These are phyloP conservation scores for Cutaneotrichosporon cyanovorans DNA, from an alignment of 1,284 basidiomycete genomes.

Conservation along the genomic window DNA sequence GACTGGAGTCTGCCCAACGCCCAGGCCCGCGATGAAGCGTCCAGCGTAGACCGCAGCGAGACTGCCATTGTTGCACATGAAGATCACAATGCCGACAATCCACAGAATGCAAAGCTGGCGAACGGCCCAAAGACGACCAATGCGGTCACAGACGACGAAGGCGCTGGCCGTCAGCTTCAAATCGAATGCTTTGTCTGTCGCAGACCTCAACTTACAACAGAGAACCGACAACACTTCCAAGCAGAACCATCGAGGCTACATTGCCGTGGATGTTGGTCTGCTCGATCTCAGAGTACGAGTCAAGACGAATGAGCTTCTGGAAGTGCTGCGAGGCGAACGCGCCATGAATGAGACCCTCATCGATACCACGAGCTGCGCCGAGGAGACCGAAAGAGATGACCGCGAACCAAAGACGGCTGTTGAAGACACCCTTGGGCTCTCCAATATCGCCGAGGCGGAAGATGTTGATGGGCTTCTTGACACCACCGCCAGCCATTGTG, in stretches of 20 bases:
- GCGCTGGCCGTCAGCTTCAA: conserved; percentile 1
- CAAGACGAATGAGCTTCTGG: conserved; percentile 6
- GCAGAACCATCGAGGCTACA: conserved; percentile 6
- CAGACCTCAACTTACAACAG: conserved; percentile 5
- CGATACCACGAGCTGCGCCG: conserved; percentile 9
- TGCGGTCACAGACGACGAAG: conserved; percentile 9
- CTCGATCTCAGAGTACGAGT: conserved; percentile 6
- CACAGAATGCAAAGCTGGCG: conserved; percentile 39
- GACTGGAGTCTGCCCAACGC: conserved; percentile 8
- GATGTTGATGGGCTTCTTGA: conserved; percentile 13
- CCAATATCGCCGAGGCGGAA: conserved; percentile 11
- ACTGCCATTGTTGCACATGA: conserved; percentile 39
- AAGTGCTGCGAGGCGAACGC: conserved; percentile 8
- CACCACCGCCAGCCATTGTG: conserved; percentile 8
- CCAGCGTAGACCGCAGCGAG: conserved; percentile 25
- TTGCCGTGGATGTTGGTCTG: conserved; percentile 11
- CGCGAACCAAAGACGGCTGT: conserved; percentile 10
- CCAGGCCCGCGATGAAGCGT: conserved; percentile 9
- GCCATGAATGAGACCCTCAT: conserved; percentile 9
- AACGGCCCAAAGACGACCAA: conserved; percentile 10
- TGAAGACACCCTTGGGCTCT: conserved; percentile 13
- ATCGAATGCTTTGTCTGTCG: too few species aligned
- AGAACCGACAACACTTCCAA: conserved; percentile 7
- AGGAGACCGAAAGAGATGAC: conserved; percentile 8
- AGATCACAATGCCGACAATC: conserved; percentile 46